phyloP scores from a whole-genome alignment of 2,329 filamentous ascomycete species.

The Fusarium dimerum region DNA sequence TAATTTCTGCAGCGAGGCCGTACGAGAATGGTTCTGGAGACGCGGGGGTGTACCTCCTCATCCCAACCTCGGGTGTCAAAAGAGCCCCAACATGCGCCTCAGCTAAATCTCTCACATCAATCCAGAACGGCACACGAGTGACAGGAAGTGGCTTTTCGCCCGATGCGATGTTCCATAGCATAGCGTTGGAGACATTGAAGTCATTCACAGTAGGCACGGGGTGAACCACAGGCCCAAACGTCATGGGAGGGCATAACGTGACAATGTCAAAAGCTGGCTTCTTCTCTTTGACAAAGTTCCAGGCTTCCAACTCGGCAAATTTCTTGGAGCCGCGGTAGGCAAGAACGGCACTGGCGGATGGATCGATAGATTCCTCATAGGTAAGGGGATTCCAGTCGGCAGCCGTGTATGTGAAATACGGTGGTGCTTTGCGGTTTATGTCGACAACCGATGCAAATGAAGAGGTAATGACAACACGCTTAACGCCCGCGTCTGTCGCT shows the following conservation, averaged over 20 bases:
- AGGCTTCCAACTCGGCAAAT: background rate
- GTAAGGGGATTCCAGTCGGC: conserved; percentile 60
- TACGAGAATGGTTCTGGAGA: conserved; percentile 49
- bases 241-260: conserved; percentile 44
- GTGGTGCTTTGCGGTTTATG: background rate
- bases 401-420: conserved; percentile 44
- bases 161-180: conserved; percentile 34
- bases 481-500: background rate
- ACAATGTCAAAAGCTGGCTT: background rate
- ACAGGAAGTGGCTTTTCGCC: conserved; percentile 25
- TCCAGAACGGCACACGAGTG: conserved; percentile 43
- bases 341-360: conserved; percentile 35
- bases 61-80: conserved; percentile 35
- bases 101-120: conserved; percentile 49
- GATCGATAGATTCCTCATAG: conserved; percentile 30
- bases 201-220: conserved; percentile 35
- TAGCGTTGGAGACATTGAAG: conserved; percentile 45
- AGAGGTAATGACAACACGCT: background rate
- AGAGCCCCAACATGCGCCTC: conserved; percentile 45
- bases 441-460: background rate
- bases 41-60: conserved; percentile 42
- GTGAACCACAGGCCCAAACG: conserved; percentile 46
- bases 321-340: background rate
- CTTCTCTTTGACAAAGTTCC: background rate
- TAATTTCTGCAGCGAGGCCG: conserved; percentile 43